Conservation (phyloP, 352 stramenopile species). For the Globisporangium takayamanum region DNA sequence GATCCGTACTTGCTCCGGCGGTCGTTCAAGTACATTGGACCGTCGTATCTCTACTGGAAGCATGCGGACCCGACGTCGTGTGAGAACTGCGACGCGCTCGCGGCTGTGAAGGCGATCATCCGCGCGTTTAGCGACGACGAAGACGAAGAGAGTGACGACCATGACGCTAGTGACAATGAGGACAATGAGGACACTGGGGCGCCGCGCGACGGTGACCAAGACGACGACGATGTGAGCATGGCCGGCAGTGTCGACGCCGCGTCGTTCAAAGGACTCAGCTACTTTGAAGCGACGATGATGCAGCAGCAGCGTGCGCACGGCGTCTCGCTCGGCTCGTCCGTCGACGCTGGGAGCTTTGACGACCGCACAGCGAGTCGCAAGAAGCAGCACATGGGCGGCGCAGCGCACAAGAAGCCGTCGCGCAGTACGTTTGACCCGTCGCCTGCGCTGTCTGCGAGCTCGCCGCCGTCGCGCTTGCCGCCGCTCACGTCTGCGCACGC, state of each 20-base stretch:
- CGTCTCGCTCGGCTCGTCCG: slow-evolving; percentile 50
- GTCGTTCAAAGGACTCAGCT: slow-evolving; percentile 42
- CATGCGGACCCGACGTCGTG: slow-evolving; percentile 72
- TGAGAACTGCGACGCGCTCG: slow-evolving; percentile 60
- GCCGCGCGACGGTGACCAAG: slow-evolving; percentile 17
- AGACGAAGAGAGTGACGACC: slow-evolving; percentile 34
- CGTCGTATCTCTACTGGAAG: slow-evolving; percentile 94
- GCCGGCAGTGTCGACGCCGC: slow-evolving; percentile 37
- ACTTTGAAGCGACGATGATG: slow-evolving; percentile 36
- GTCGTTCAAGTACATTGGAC: slow-evolving; percentile 91
- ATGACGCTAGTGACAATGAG: slow-evolving; percentile 12
- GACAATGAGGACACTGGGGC: slow-evolving; percentile 36
- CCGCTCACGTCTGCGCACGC: slow-evolving; percentile 40
- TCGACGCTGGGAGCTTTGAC: slow-evolving; percentile 38
- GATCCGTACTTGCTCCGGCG: slow-evolving; percentile 94
- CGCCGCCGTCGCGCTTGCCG: slow-evolving; percentile 55
- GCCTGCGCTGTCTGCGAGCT: slow-evolving; percentile 59
- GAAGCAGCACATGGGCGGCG: slow-evolving; percentile 5
- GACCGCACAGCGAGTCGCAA: slow-evolving; percentile 12
- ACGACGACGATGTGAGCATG: slow-evolving; percentile 43
- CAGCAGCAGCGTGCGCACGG: slow-evolving; percentile 25
- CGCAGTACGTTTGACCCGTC: slow-evolving; percentile 58
- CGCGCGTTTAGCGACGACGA: slow-evolving; percentile 34
- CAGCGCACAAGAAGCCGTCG: slow-evolving; percentile 14
- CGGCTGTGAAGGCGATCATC: slow-evolving; percentile 56